phyloP scores from a whole-genome alignment of 257 asterid genomes.

The Ligustrum vulgare region DNA sequence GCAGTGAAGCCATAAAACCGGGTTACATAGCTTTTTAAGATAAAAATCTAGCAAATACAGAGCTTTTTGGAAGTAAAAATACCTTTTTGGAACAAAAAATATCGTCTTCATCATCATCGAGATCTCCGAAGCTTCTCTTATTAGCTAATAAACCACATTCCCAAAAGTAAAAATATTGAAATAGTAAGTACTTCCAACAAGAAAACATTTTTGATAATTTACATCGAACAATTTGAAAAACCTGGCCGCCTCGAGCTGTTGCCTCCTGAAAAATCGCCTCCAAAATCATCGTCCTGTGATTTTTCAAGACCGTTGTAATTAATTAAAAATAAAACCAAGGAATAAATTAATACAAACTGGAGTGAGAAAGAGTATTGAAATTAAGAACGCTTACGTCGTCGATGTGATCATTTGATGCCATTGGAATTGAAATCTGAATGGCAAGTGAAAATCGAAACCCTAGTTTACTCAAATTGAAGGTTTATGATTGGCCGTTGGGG shows the following conservation, averaged over 20 bases:
- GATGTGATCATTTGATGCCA: constrained; percentile 60
- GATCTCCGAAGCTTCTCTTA: constrained; percentile 79
- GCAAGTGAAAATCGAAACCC: constrained; percentile 33
- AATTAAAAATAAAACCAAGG: neutral
- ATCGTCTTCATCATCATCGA: constrained; percentile 90
- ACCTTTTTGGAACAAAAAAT: constrained; percentile 92
- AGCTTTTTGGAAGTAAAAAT: neutral
- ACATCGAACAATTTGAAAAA: constrained; percentile 19
- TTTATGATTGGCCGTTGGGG: neutral
- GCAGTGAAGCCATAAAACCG: neutral
- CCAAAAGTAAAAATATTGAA: neutral
- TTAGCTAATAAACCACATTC: constrained; percentile 44
- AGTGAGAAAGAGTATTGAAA: neutral
- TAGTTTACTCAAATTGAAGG: neutral
- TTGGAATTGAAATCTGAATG: constrained; percentile 22
- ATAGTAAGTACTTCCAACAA: neutral
- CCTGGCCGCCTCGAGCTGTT: constrained; percentile 57
- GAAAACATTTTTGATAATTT: neutral
- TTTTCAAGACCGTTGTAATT: neutral
- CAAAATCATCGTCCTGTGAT: neutral
- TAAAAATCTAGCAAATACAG: neutral
- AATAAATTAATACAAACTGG: neutral
- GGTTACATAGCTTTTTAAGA: neutral
- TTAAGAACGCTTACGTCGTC: constrained; percentile 52
- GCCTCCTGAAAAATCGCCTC: constrained; percentile 59